Percentiles rank a stretch among this genome's conserved stretches.
phyloP scores from a whole-genome alignment of 2,329 filamentous ascomycete species.

The Sarocladium kiliense region DNA sequence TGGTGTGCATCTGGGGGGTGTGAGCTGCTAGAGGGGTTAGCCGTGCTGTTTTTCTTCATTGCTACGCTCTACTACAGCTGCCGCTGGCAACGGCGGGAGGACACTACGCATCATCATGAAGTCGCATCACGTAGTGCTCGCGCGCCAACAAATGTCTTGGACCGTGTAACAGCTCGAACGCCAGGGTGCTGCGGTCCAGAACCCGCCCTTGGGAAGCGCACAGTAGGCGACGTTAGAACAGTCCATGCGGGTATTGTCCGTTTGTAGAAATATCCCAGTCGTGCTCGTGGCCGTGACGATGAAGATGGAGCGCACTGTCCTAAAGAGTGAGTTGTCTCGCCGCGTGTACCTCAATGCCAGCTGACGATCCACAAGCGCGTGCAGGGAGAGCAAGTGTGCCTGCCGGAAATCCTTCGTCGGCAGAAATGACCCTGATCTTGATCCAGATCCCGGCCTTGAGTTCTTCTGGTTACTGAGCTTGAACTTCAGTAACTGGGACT shows the following conservation, averaged over 20 bases:
- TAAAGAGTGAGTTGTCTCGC: not conserved
- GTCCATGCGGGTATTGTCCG: not conserved
- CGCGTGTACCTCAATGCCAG: not conserved
- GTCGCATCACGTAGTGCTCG: not conserved
- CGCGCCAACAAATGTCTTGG: not conserved
- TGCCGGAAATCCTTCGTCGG: not conserved
- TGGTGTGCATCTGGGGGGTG: not conserved
- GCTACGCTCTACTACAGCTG: not conserved
- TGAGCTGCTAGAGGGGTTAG: not conserved
- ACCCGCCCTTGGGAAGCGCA: not conserved
- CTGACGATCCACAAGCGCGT: conserved; percentile 1
- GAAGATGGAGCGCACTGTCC: not conserved
- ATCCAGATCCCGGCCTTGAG: not conserved
- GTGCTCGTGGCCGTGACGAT: not conserved
- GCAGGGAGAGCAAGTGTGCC: not conserved
- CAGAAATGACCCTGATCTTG: not conserved
- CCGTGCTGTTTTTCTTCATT: not conserved
- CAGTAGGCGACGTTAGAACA: not conserved
- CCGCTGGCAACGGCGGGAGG: not conserved
- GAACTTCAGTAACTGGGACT: no score
- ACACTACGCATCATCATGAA: not conserved
- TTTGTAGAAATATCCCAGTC: not conserved
- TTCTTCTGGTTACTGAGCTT: not conserved
- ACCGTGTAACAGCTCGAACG: not conserved
- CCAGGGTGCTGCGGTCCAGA: not conserved